phyloP scores from a whole-genome alignment of 2,329 filamentous ascomycete species.

The Conoideocrella luteorostrata region DNA sequence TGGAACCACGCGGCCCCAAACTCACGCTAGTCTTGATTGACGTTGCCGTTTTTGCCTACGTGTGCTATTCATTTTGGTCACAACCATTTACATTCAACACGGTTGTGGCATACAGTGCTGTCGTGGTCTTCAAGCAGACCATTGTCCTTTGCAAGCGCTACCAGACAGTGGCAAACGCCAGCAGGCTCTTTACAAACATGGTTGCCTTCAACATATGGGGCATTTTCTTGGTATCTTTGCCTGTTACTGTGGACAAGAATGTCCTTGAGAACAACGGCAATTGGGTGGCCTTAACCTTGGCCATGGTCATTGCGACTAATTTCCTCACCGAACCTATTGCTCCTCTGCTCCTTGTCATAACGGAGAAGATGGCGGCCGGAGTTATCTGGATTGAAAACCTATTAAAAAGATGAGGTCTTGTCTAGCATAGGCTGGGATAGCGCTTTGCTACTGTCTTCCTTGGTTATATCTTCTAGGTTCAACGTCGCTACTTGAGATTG shows the following conservation, averaged over 20 bases:
- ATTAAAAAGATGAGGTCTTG: too few species aligned
- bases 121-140: constrained; percentile 15
- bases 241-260: constrained; percentile 12
- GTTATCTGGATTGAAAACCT: too few species aligned
- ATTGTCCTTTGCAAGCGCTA: constrained; percentile 15
- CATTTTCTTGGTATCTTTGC: constrained; percentile 14
- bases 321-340: constrained; percentile 16
- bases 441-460: too few species aligned
- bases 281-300: constrained; percentile 13
- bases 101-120: constrained; percentile 15
- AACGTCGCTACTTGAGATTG: too few species aligned
- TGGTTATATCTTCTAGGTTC: too few species aligned
- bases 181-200: constrained; percentile 16
- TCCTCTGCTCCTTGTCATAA: constrained; percentile 11
- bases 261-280: constrained; percentile 11
- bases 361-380: constrained; percentile 8
- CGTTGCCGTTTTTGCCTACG: constrained; percentile 15
- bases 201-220: constrained; percentile 15
- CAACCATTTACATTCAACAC: constrained; percentile 17
- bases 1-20: constrained; percentile 14
- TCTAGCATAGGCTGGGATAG: too few species aligned
- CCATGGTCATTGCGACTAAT: constrained; percentile 15
- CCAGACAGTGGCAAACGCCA: constrained; percentile 15
- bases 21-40: constrained; percentile 14
- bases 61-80: constrained; percentile 15